A percentile compares a stretch with the other conserved stretches of the same genome.
Evolutionary conservation across 768 basidiomycete species (phyloP).

Genomic region (Udeniomyces megalosporus): DNA sequence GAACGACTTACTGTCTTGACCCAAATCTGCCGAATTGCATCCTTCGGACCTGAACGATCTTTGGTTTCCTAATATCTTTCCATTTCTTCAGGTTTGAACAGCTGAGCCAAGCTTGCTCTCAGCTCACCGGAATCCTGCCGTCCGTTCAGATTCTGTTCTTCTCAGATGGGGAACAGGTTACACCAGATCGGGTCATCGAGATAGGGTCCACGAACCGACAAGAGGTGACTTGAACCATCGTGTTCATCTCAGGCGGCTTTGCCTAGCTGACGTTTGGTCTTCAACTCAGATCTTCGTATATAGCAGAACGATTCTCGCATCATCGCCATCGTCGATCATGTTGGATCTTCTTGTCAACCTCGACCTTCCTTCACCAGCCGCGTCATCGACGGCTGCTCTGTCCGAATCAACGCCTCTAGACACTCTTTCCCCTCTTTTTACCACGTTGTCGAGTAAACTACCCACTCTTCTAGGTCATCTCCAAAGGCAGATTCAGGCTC

Average conservation of each 20-base stretch:
- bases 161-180: constrained; percentile 7
- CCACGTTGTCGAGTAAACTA: background rate
- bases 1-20: too few relatives aligned
- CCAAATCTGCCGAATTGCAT: too few relatives aligned
- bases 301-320: background rate
- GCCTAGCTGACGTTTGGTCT: background rate
- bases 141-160: too few relatives aligned
- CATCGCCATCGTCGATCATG: too few relatives aligned
- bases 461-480: background rate
- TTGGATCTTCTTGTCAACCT: too few relatives aligned
- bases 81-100: too few relatives aligned
- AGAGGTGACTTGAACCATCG: background rate
- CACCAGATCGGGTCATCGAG: constrained; percentile 4
- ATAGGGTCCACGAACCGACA: background rate
- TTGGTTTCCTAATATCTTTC: too few relatives aligned
- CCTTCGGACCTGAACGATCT: too few relatives aligned
- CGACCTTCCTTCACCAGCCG: background rate
- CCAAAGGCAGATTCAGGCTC: background rate
- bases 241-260: background rate
- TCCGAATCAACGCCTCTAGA: background rate
- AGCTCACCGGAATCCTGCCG: too few relatives aligned
- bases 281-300: constrained; percentile 1
- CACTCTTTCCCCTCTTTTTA: background rate
- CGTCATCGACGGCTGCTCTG: background rate
- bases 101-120: too few relatives aligned